phyloP scores from a whole-genome alignment of 306 rosid species.

The Pueraria montana region DNA sequence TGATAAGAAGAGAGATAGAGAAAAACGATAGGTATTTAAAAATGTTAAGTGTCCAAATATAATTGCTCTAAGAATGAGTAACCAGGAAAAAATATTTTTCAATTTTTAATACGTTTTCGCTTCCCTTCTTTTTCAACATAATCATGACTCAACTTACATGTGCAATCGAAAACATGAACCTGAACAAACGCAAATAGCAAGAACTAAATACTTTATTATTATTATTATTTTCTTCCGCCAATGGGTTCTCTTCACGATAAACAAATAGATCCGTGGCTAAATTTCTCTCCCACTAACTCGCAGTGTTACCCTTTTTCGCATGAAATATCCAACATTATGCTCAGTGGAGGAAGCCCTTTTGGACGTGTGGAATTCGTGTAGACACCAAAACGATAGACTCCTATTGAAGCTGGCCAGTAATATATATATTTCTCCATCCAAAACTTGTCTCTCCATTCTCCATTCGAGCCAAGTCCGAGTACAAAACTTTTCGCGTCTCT shows the following conservation, averaged over 20 bases:
- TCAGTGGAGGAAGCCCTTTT: not conserved
- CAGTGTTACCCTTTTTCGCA: not conserved
- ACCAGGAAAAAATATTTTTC: not conserved
- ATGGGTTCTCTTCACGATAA: not conserved
- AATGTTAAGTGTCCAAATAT: too few species aligned
- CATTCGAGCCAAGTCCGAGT: not conserved
- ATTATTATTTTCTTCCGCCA: not conserved
- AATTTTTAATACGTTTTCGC: not conserved
- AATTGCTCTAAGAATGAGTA: too few species aligned
- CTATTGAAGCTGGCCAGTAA: not conserved
- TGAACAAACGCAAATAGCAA: constrained; percentile 31
- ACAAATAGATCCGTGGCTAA: not conserved
- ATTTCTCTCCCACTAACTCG: constrained; percentile 16
- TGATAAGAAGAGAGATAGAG: too few species aligned
- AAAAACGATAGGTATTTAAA: too few species aligned
- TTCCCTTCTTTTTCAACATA: not conserved
- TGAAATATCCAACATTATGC: not conserved
- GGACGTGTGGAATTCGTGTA: constrained; percentile 49
- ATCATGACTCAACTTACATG: not conserved
- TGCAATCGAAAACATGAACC: constrained; percentile 35
- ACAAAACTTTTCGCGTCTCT: not conserved
- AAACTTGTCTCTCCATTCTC: not conserved
- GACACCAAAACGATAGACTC: not conserved
- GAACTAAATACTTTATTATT: not conserved
- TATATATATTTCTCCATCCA: not conserved